Base-by-base conservation (phyloP, 345 rosid species). In the Hevea brasiliensis region DNA sequence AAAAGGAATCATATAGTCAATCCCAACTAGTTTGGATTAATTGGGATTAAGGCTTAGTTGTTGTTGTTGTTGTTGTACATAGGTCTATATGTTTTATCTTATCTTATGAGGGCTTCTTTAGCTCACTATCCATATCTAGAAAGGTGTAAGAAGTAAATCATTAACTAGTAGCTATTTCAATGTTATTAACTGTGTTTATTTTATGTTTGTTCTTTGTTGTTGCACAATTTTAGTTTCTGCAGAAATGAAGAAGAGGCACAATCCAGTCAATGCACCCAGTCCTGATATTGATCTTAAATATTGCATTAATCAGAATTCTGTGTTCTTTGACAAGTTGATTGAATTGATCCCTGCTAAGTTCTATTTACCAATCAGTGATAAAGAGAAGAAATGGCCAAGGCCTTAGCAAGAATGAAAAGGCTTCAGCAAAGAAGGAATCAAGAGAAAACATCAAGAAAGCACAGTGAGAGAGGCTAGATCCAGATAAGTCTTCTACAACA, bases 331-430 rank as follows among this genome's bases (percentile, higher is more conserved):
- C 77, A 88, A 86, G 79, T 64, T 92, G 78, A 40, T 92, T 24
- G 91, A 90, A 80, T 91, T 90, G 42, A 84, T 90, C 73, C 98
- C 98, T 6, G 94, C 98, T 8, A 94, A 82, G 86, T 92, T 90
- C 82, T 94, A 90, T 87, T 67, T 90, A 55, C 88, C 96, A 2
- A 53, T 6, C 57, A 90, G 88, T 81, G 98, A 88, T 67, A 84
- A 81, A 6, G 97, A 90, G 37, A 92, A 82, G 65, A 85, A 86
- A 27, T 88, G 93, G 95, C 79, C 92, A 85, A 26, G 97, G 97
- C 61, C 97, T 92, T 60, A 89, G 87, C 82, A 94, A 90, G 77
- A 77, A 54, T 41, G 85, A 87, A 59, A 89, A 84, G 70, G 97
- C 89, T 45, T 77, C 70, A 23, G 92, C 91, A 29, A 90, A 90